Base-by-base conservation (phyloP, 257 asterid species). In the Mentha longifolia region DNA sequence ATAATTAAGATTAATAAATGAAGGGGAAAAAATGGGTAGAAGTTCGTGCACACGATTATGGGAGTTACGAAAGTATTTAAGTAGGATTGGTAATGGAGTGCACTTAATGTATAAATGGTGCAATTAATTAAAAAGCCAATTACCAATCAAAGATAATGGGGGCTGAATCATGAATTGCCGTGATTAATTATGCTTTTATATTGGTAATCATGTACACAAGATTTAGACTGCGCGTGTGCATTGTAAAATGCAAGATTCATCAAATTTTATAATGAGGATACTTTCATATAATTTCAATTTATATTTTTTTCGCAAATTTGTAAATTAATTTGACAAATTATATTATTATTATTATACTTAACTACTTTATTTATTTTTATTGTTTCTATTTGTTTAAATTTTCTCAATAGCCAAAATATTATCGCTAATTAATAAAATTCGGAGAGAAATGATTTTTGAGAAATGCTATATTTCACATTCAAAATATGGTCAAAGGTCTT, bases 41-140 rank as follows among this genome's bases (percentile, higher is more conserved):
- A 86, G 86, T 84, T 79, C 71, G 91, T 88, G 95, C 80, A 79
- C 79, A 85, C 75, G 88, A 77, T 81, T 79, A 67, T 79, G 89
- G 94, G 89, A 80, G 97, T 91, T 91, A 91, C 91, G 66, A 57
- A 76, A 45, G 49, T 70, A 75, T n/a, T 66, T 70, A 47, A 82
- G 77, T 69, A 74, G 78, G 65, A 67, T 77, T 42, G 7, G 83
- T 82, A 72, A 77, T 61, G 84, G 86, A 74, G 61, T 78, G 46
- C 71, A 84, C 70, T 79, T 82, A 80, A 79, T 76, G 61, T 76
- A 60, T 59, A 5, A 33, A n/a, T 16, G 63, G 71, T 55, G 83
- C 47, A 84, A 28, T 81, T 88, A 76, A 90, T 78, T 80, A 76
- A 5, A 64, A 31, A 78, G 52, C n/a, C 84, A 79, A 81, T 83